These are phyloP conservation scores for Suillus subaureus DNA, from an alignment of 768 basidiomycete genomes.

Conservation along the genomic window DNA sequence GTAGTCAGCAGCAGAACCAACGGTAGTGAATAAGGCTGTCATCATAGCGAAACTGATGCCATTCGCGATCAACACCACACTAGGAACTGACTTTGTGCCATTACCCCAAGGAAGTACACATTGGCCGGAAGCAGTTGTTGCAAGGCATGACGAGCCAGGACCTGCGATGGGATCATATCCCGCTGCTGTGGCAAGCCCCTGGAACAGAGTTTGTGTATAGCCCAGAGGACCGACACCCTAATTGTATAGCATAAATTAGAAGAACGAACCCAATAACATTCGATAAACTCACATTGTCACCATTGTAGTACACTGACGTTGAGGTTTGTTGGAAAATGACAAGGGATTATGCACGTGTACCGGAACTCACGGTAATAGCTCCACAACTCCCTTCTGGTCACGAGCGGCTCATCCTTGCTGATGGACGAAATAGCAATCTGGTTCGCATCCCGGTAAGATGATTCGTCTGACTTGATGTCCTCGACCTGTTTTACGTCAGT, in stretches of 20 bases:
- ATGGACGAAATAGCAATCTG: slow-evolving; percentile 43
- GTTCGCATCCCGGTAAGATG: slow-evolving; percentile 8
- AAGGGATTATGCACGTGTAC: background rate
- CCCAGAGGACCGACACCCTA: slow-evolving; percentile 71
- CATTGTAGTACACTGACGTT: slow-evolving; percentile 73
- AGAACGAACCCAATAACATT: background rate
- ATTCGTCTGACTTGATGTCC: slow-evolving; percentile 13
- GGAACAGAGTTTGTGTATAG: slow-evolving; percentile 76
- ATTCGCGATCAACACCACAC: slow-evolving; percentile 76
- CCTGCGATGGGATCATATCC: slow-evolving; percentile 74
- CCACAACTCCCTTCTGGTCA: slow-evolving; percentile 77
- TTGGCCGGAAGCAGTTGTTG: slow-evolving; percentile 59
- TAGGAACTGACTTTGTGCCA: slow-evolving; percentile 73
- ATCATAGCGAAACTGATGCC: slow-evolving; percentile 79
- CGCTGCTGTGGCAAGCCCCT: slow-evolving; percentile 68
- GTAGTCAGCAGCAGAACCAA: slow-evolving; percentile 48
- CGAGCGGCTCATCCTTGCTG: slow-evolving; percentile 61
- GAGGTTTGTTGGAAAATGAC: background rate
- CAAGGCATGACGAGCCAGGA: slow-evolving; percentile 67
- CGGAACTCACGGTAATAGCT: slow-evolving; percentile 69
- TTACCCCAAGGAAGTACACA: slow-evolving; percentile 80
- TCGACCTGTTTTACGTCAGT: slow-evolving; percentile 11
- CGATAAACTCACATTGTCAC: slow-evolving; percentile 61
- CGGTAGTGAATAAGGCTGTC: slow-evolving; percentile 81
- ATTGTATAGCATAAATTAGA: background rate